Conservation (phyloP, 805 yeast genomes). For the Dipodascopsis uninucleata region DNA sequence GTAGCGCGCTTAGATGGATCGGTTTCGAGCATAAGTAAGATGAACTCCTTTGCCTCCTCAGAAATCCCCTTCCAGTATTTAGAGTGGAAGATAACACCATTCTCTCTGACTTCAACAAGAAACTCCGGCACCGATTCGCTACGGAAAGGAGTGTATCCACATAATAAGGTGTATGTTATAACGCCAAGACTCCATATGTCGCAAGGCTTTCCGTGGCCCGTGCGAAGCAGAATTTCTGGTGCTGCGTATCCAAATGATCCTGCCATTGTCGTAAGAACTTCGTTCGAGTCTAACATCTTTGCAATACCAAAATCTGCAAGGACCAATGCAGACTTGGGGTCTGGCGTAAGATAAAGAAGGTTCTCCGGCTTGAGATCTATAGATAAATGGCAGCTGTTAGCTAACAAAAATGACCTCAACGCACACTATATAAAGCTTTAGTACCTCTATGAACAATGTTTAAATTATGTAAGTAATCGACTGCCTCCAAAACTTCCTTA, state of each 20-base stretch:
- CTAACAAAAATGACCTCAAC: not conserved
- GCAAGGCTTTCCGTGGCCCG: conserved; percentile 92
- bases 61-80: conserved; percentile 84
- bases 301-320: conserved; percentile 97
- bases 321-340: conserved; percentile 67
- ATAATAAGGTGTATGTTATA: conserved; percentile 80
- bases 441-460: conserved; percentile 75
- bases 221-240: conserved; percentile 79
- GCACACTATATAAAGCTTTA: not conserved
- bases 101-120: conserved; percentile 71
- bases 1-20: conserved; percentile 69
- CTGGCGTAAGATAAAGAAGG: conserved; percentile 63
- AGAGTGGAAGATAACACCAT: conserved; percentile 78
- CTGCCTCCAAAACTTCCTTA: conserved; percentile 70
- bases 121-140: conserved; percentile 81
- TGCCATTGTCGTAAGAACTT: conserved; percentile 65
- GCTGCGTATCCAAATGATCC: conserved; percentile 97
- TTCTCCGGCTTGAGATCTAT: conserved; percentile 89
- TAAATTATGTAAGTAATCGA: conserved; percentile 67
- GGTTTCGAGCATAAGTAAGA: conserved; percentile 62
- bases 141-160: conserved; percentile 90
- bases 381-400: not conserved
- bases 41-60: conserved; percentile 74
- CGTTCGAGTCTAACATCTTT: conserved; percentile 59
- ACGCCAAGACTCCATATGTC: conserved; percentile 97